These are phyloP conservation scores for Gloeophyllum trabeum DNA, from an alignment of 768 basidiomycete genomes.

Conservation along the genomic window DNA sequence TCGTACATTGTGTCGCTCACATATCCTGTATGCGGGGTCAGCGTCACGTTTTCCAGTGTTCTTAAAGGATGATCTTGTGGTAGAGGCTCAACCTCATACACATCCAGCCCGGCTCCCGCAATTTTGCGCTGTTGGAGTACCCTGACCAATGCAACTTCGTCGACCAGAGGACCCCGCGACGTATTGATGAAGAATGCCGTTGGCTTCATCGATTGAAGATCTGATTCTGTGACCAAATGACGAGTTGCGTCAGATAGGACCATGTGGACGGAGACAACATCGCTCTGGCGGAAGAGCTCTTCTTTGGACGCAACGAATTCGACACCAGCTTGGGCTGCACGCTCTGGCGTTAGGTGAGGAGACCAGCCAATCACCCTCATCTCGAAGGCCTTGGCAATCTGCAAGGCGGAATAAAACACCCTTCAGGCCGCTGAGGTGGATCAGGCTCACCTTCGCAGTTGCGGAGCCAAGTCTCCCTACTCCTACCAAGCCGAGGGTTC, in stretches of 20 bases:
- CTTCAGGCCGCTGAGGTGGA: neutral
- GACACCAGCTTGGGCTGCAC: slow-evolving; percentile 40
- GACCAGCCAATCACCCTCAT: slow-evolving; percentile 59
- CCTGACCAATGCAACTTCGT: slow-evolving; percentile 42
- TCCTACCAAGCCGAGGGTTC: slow-evolving; percentile 50
- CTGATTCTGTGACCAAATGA: slow-evolving; percentile 33
- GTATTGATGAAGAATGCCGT: slow-evolving; percentile 57
- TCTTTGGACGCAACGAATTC: slow-evolving; percentile 37
- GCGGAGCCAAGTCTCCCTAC: slow-evolving; percentile 44
- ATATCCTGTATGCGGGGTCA: slow-evolving; percentile 56
- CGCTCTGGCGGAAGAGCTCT: slow-evolving; percentile 38
- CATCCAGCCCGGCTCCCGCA: slow-evolving; percentile 52
- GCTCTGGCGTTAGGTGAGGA: slow-evolving; percentile 47
- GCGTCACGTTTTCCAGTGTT: slow-evolving; percentile 37
- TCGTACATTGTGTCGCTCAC: slow-evolving; percentile 38
- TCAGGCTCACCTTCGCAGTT: slow-evolving; percentile 31
- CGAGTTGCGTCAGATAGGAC: slow-evolving; percentile 40
- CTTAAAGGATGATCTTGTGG: slow-evolving; percentile 45
- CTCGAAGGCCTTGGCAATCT: slow-evolving; percentile 49
- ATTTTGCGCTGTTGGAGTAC: slow-evolving; percentile 34
- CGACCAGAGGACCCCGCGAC: slow-evolving; percentile 52
- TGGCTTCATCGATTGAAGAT: slow-evolving; percentile 43
- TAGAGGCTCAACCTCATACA: slow-evolving; percentile 57
- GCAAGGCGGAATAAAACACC: neutral
- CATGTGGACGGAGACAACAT: slow-evolving; percentile 52